Percentiles rank a stretch among this genome's conserved stretches.
phyloP scores from a whole-genome alignment of 352 stramenopile species.

The Elongisporangium undulatum region DNA sequence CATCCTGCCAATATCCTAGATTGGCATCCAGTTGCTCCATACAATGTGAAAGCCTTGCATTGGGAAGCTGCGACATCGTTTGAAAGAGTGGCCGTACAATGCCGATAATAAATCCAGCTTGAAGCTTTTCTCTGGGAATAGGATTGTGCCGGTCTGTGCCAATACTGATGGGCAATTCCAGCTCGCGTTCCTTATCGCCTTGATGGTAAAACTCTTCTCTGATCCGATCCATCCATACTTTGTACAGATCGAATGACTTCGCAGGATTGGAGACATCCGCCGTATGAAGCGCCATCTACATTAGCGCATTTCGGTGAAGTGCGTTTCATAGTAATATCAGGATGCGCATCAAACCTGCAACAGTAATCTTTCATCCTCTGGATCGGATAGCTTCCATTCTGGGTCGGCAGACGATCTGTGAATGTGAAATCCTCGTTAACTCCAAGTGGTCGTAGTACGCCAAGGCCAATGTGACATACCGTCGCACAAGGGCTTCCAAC shows the following conservation, averaged over 20 bases:
- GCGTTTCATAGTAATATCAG: neutral
- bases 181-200: slow-evolving; percentile 91
- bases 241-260: slow-evolving; percentile 72
- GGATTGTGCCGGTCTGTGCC: slow-evolving; percentile 88
- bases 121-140: slow-evolving; percentile 85
- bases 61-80: slow-evolving; percentile 48
- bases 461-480: slow-evolving; percentile 15
- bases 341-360: slow-evolving; percentile 27
- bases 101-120: slow-evolving; percentile 93
- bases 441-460: neutral
- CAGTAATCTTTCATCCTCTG: slow-evolving; percentile 68
- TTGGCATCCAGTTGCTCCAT: slow-evolving; percentile 66
- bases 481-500: slow-evolving; percentile 63
- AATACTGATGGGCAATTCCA: slow-evolving; percentile 83
- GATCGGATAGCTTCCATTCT: slow-evolving; percentile 47
- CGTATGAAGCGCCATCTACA: slow-evolving; percentile 77
- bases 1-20: slow-evolving; percentile 57
- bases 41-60: slow-evolving; percentile 49
- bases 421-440: neutral
- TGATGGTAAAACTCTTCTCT: slow-evolving; percentile 93
- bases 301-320: neutral
- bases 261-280: slow-evolving; percentile 93
- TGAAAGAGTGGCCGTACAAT: slow-evolving; percentile 83
- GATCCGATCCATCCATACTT: slow-evolving; percentile 88
- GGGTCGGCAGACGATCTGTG: slow-evolving; percentile 21